Evolutionary conservation across 2,329 filamentous ascomycete species (phyloP).

Genomic region (Phoma herbarum): DNA sequence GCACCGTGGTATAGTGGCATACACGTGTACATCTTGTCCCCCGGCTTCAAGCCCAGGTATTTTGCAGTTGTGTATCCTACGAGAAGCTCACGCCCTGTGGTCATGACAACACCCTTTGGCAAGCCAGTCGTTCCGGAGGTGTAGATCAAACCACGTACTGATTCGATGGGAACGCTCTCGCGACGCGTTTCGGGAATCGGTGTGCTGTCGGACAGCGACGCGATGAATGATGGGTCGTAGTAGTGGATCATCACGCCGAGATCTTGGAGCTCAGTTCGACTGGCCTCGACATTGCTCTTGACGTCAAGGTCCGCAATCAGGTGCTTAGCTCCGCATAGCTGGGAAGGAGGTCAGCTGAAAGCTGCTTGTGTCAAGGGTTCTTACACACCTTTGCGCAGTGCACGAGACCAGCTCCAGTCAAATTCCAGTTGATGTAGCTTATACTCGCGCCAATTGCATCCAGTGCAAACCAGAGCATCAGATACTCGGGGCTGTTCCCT

Average conservation of each 20-base stretch:
- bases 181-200: slow-evolving; percentile 38
- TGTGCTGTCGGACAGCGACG: slow-evolving; percentile 32
- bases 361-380: slow-evolving; percentile 38
- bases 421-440: slow-evolving; percentile 50
- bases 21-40: slow-evolving; percentile 47
- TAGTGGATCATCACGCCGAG: slow-evolving; percentile 40
- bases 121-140: slow-evolving; percentile 50
- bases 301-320: slow-evolving; percentile 56
- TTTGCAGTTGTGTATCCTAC: slow-evolving; percentile 31
- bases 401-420: slow-evolving; percentile 46
- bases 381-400: slow-evolving; percentile 48
- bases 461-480: slow-evolving; percentile 51
- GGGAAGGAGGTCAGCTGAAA: slow-evolving; percentile 57
- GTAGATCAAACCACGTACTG: slow-evolving; percentile 45
- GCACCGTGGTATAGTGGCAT: slow-evolving; percentile 52
- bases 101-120: slow-evolving; percentile 44
- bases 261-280: slow-evolving; percentile 34
- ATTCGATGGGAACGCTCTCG: slow-evolving; percentile 35
- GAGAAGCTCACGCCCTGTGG: slow-evolving; percentile 42
- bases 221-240: slow-evolving; percentile 40
- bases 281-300: slow-evolving; percentile 57
- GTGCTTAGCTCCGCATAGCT: slow-evolving; percentile 59
- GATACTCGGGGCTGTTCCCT: slow-evolving; percentile 47
- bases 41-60: slow-evolving; percentile 42
- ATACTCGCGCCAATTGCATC: slow-evolving; percentile 46